Evolutionary conservation across 441 rosid genomes (phyloP), one percentile per base, ranked within the genome.

Genomic region (Populus tomentosa): DNA sequence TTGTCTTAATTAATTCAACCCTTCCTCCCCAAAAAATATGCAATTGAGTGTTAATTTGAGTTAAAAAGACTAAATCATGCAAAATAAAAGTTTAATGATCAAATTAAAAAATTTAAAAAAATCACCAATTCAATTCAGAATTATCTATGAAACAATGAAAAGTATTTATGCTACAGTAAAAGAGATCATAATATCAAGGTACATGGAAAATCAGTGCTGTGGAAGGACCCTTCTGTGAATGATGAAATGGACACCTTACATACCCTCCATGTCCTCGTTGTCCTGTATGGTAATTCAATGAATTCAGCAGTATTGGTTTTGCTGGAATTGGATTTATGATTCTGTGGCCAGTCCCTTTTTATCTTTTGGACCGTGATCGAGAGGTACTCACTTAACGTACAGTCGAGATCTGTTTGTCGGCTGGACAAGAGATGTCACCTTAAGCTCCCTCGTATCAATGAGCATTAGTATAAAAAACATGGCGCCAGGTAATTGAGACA

Each of bases 401-500:
- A 50, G 59, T 50, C 59, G 59, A 53, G 61, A 53, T 53, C 21
- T 53, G 61, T 53, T 53, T 53, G 61, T 53, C 61, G 61, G 61
- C 61, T 5, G 61, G 61, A 53, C 61, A 53, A 4, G 61, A 53
- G 61, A 53, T 53, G 61, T 53, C 61, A 53, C 61, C 61, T 53
- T 6, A 53, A 53, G 61, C 61, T 53, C 61, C n/a, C 61, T 53
- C 61, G 61, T 53, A 16, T 53, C 0, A 53, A 53, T 1, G 61
- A 53, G n/a, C 61, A 53, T 53, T 6, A 0, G 21, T 1, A 53
- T 53, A 53, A 16, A 18, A 64, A 33, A 16, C 1, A 53, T 4
- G 61, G 8, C 61, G n/a, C 61, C 70, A 38, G 42, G 9, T 38
- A 38, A 18, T 38, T 16, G 69, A 74, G 77, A 77, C 76, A 33